Conservation (phyloP, 768 basidiomycete species). For the Grammothele lineata region DNA sequence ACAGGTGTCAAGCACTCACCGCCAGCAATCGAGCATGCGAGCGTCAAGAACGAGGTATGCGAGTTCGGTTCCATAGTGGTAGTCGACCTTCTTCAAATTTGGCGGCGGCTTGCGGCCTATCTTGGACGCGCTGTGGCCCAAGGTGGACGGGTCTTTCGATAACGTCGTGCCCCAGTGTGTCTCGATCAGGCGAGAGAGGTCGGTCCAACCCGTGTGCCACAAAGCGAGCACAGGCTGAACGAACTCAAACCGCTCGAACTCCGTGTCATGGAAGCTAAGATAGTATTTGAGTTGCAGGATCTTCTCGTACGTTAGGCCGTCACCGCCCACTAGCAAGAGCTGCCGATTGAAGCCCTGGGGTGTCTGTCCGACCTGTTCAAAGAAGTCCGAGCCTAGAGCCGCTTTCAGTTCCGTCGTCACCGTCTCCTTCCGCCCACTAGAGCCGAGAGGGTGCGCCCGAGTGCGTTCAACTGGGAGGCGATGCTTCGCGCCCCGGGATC, state of each 20-base stretch:
- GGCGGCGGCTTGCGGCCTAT: not conserved
- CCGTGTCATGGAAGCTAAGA: slow-evolving; percentile 1
- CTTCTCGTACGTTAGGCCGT: slow-evolving; percentile 35
- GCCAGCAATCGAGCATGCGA: slow-evolving; percentile 33
- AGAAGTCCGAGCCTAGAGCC: slow-evolving; percentile 30
- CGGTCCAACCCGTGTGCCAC: slow-evolving; percentile 12
- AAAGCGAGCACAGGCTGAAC: slow-evolving; percentile 3
- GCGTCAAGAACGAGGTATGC: slow-evolving; percentile 25
- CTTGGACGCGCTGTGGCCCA: slow-evolving; percentile 14
- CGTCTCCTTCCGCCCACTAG: slow-evolving; percentile 27
- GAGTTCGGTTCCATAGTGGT: slow-evolving; percentile 21
- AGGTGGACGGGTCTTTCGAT: slow-evolving; percentile 25
- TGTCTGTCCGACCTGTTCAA: slow-evolving; percentile 29
- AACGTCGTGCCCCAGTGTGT: slow-evolving; percentile 27
- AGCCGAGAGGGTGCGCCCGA: slow-evolving; percentile 26
- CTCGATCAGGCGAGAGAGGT: slow-evolving; percentile 13
- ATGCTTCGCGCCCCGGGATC: slow-evolving; percentile 17
- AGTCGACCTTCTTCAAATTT: not conserved
- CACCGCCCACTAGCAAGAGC: slow-evolving; percentile 27
- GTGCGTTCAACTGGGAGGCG: slow-evolving; percentile 1
- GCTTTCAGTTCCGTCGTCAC: slow-evolving; percentile 27
- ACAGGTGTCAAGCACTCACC: slow-evolving; percentile 17
- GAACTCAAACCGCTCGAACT: not conserved
- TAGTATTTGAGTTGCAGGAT: slow-evolving; percentile 12
- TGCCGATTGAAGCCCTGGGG: slow-evolving; percentile 14